Evolutionary conservation across 257 asterid genomes (phyloP), one percentile per base, ranked within the genome.

Genomic region (Haberlea rhodopensis): DNA sequence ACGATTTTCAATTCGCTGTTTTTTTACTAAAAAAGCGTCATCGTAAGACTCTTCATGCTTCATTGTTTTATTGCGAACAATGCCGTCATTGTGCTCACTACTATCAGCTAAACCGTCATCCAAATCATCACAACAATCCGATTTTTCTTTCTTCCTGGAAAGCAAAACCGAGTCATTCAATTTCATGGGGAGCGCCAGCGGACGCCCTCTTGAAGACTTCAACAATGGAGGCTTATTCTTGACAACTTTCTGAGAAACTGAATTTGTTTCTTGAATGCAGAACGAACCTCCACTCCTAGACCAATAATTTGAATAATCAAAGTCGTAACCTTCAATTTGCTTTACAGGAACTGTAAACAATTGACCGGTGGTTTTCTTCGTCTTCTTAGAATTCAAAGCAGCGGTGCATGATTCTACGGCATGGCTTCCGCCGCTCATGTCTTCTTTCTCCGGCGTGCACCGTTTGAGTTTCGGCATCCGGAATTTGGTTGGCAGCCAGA

Each of bases 201-300:
- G 66, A 26, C 96, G 90, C n/a, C 96, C 95, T 40, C 96, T 78
- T 0, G 99, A 85, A 46, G 96, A 85, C 78, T 76, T 94, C 74
- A 85, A 66, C 63, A 84, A 55, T 2, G 94, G 95, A 66, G 86
- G 88, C 65, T 74, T 80, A 60, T 29, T 67, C 52, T 69, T 73
- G 52, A 66, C 60, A 60, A 63, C 78, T 48, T 53, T 68, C 62
- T 21, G 63, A 6, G 54, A 21, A 60, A 65, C 51, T 9, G 80
- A 65, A 57, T 74, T 71, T 20, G 69, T 74, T 26, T 63, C 79
- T 40, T 68, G 76, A 8, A 60, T 67, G 60, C 37, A 51, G 43
- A 31, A 60, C 7, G 83, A 59, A 15, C 57, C 75, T 57, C 68
- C 78, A 32, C 74, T 46, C 19, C 63, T 28, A 22, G 77, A 63